These are phyloP conservation scores for Yarrowia yakushimensis DNA, from an alignment of 805 yeast species.

Conservation along the genomic window DNA sequence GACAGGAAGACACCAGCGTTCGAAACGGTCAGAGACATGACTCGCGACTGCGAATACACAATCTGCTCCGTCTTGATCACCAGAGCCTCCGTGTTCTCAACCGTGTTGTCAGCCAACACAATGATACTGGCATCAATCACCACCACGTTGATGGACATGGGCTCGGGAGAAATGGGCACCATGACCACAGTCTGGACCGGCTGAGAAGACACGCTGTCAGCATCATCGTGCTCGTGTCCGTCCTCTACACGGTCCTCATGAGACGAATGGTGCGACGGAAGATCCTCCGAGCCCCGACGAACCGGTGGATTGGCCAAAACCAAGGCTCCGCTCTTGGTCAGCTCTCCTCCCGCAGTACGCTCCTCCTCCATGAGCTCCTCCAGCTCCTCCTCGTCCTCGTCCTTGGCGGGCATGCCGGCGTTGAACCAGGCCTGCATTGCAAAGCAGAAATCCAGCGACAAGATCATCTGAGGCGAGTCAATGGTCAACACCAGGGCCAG, in stretches of 20 bases:
- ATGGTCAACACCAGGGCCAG: constrained; percentile 57
- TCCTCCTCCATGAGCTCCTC: constrained; percentile 26
- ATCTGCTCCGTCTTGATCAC: constrained; percentile 85
- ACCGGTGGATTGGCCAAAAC: constrained; percentile 2
- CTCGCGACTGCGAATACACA: constrained; percentile 62
- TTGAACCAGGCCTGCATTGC: constrained; percentile 66
- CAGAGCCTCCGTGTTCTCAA: constrained; percentile 72
- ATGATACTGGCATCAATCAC: constrained; percentile 74
- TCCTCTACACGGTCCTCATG: constrained; percentile 5
- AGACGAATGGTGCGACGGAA: constrained; percentile 6
- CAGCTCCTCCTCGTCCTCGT: constrained; percentile 26
- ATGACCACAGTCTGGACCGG: constrained; percentile 21
- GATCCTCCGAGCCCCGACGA: not conserved
- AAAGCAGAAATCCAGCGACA: constrained; percentile 83
- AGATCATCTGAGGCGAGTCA: constrained; percentile 73
- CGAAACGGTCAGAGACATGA: constrained; percentile 61
- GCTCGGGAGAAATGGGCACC: constrained; percentile 27
- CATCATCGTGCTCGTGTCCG: not conserved
- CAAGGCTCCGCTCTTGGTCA: not conserved
- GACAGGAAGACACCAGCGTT: constrained; percentile 85
- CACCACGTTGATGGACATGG: constrained; percentile 48
- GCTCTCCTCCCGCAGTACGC: not conserved
- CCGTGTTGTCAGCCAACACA: constrained; percentile 73
- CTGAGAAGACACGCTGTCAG: not conserved
- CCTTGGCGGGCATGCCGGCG: constrained; percentile 42